Conservation (phyloP, 108 stramenopile species). For the Poteriospumella lacustris region DNA sequence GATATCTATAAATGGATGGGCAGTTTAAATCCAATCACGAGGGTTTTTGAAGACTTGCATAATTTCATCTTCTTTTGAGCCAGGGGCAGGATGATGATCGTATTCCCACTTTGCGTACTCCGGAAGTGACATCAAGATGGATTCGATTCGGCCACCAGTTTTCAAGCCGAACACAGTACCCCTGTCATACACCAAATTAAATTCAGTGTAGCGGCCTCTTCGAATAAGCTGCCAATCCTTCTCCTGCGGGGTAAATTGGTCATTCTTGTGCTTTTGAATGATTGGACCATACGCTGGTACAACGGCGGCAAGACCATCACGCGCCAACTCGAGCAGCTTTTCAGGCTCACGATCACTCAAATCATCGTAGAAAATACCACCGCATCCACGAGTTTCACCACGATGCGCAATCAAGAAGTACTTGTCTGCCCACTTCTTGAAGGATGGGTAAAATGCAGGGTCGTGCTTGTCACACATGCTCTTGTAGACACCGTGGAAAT, state of each 20-base stretch:
- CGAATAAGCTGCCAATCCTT: slow-evolving; percentile 93
- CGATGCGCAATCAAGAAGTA: slow-evolving; percentile 92
- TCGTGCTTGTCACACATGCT: slow-evolving; percentile 95
- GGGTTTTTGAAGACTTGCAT: slow-evolving; percentile 82
- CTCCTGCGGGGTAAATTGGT: slow-evolving; percentile 75
- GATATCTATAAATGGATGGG: too few relatives aligned
- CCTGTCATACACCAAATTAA: slow-evolving; percentile 98
- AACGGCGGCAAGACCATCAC: slow-evolving; percentile 77
- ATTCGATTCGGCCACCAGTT: slow-evolving; percentile 95
- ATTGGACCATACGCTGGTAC: slow-evolving; percentile 86
- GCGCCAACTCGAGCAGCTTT: slow-evolving; percentile 69
- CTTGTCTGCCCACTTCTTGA: slow-evolving; percentile 96
- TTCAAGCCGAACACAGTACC: slow-evolving; percentile 97
- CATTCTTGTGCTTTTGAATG: slow-evolving; percentile 57
- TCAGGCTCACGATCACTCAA: slow-evolving; percentile 86
- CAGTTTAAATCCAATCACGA: slow-evolving; percentile 75
- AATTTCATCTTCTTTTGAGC: slow-evolving; percentile 83
- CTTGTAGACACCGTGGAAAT: slow-evolving; percentile 97
- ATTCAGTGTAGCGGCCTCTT: slow-evolving; percentile 91
- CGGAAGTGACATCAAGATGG: slow-evolving; percentile 96
- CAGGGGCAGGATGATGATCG: slow-evolving; percentile 69
- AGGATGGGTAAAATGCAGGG: slow-evolving; percentile 84
- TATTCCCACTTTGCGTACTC: slow-evolving; percentile 97
- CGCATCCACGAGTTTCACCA: slow-evolving; percentile 89
- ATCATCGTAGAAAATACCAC: slow-evolving; percentile 98